Evolutionary conservation across 129 eudicot genomes (phyloP), one percentile per base, ranked within the genome.

Genomic region (Centrapalus pauciflorus): DNA sequence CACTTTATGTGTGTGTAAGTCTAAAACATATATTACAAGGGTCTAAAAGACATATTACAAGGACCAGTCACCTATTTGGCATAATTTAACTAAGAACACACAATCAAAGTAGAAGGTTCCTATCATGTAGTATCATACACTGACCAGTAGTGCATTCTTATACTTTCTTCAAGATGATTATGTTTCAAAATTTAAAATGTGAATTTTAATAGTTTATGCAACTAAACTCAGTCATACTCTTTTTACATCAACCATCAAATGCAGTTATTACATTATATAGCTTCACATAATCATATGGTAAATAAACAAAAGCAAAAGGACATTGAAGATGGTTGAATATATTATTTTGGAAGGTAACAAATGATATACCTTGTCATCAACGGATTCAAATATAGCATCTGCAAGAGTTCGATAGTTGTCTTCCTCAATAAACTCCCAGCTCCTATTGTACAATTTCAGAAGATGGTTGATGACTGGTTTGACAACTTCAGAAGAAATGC

Each of bases 371-470:
- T 83, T 51, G 23, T 82, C 86, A 9, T 84, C 90, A 21, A 43
- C 40, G 3, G 30, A n/a, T 35, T 87, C 90, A 45, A 87, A 85
- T 50, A 91, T 87, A 35, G 90, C 83, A 80, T 87, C 95, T 33
- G 71, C 96, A 66, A 91, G 98, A 5, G 81, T 62, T 13, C 82
- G 84, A 52, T 79, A 91, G 9, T 91, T 91, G 5, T 87, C 90
- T 34, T 78, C 94, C 59, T 91, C 94, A 3, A 91, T 91, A 19
- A 81, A 77, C 0, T 77, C 85, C 98, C 96, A 91, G 0, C 77
- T 80, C 19, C 49, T 46, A 19, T 41, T 65, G 46, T 78, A 91
- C 54, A 91, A 30, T 37, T 63, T 69, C 32, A 71, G 29, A 51
- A 91, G 90, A 2, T 71, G 46, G 43, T 77, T 73, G 5, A 91